These are phyloP conservation scores for Hyaloscypha bicolor DNA, from an alignment of 495 filamentous ascomycete genomes.

Conservation along the genomic window DNA sequence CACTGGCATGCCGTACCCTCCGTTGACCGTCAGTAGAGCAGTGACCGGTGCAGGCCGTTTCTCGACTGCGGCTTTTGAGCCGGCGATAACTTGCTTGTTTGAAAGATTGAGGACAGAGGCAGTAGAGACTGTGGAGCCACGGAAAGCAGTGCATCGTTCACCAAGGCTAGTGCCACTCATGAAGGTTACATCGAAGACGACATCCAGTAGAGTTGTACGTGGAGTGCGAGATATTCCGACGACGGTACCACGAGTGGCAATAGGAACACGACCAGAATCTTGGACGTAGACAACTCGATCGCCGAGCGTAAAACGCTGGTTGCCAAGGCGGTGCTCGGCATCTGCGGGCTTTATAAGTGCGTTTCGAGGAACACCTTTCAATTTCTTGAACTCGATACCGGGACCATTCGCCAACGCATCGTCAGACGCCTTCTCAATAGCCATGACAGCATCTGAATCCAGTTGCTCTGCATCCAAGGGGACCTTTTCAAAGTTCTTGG, in stretches of 20 bases:
- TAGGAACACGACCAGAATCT: conserved; percentile 91
- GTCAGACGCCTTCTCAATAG: conserved; percentile 80
- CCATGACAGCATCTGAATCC: conserved; percentile 83
- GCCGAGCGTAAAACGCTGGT: conserved; percentile 82
- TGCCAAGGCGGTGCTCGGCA: conserved; percentile 84
- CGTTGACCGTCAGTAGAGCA: conserved; percentile 58
- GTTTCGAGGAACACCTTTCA: conserved; percentile 77
- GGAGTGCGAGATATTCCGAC: conserved; percentile 87
- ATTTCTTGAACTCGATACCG: conserved; percentile 59
- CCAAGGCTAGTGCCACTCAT: conserved; percentile 93
- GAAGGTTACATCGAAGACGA: conserved; percentile 91
- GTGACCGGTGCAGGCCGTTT: conserved; percentile 54
- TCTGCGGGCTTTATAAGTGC: conserved; percentile 89
- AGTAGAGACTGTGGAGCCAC: conserved; percentile 86
- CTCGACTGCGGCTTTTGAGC: conserved; percentile 66
- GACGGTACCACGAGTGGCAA: conserved; percentile 88
- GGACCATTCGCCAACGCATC: conserved; percentile 50
- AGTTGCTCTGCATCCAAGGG: conserved; percentile 95
- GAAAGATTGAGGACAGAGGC: conserved; percentile 86
- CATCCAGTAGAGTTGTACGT: conserved; percentile 78
- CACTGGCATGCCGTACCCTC: conserved; percentile 60
- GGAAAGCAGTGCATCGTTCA: conserved; percentile 91
- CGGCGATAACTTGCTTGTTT: conserved; percentile 76
- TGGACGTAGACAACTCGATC: conserved; percentile 93
- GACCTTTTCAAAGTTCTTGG: conserved; percentile 88